A percentile compares a stretch with the other conserved stretches of the same genome.
Conservation (phyloP, 2,329 filamentous ascomycete genomes). For the Diaporthe caulivora region DNA sequence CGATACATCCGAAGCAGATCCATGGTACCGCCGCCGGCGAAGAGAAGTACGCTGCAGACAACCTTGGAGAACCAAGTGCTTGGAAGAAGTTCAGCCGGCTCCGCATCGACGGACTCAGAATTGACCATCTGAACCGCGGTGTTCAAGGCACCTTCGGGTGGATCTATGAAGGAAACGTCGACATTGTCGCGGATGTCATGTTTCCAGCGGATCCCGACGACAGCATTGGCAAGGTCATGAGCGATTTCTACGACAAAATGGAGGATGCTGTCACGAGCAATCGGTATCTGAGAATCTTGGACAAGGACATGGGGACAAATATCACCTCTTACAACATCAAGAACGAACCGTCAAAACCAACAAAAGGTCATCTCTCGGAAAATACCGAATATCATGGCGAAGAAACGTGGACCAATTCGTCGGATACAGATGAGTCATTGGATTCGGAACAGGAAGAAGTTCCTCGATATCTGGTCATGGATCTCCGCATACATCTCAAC, state of each 20-base stretch:
- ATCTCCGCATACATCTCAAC: conserved; percentile 94
- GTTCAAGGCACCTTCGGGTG: conserved; percentile 95
- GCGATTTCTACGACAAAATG: conserved; percentile 96
- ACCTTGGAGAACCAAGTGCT: conserved; percentile 73
- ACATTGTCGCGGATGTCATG: conserved; percentile 96
- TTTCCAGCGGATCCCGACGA: conserved; percentile 90
- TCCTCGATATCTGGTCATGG: conserved; percentile 89
- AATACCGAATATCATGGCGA: conserved; percentile 26
- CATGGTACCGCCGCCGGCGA: conserved; percentile 81
- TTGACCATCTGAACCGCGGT: conserved; percentile 94
- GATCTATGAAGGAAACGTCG: conserved; percentile 97
- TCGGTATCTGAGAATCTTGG: conserved; percentile 71
- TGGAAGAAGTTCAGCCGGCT: conserved; percentile 98
- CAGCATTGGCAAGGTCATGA: conserved; percentile 92
- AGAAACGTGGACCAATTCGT: conserved; percentile 36
- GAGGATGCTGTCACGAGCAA: conserved; percentile 91
- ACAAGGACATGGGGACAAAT: conserved; percentile 54
- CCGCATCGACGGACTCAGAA: conserved; percentile 91
- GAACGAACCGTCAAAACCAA: conserved; percentile 33
- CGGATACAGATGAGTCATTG: conserved; percentile 20
- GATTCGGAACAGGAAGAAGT: conserved; percentile 61
- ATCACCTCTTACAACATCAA: conserved; percentile 42
- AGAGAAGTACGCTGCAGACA: conserved; percentile 65
- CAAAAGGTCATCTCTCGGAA: conserved; percentile 34
- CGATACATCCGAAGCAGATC: conserved; percentile 92